These are phyloP conservation scores for Prunella vulgaris DNA, from an alignment of 257 asterid genomes.

Conservation along the genomic window DNA sequence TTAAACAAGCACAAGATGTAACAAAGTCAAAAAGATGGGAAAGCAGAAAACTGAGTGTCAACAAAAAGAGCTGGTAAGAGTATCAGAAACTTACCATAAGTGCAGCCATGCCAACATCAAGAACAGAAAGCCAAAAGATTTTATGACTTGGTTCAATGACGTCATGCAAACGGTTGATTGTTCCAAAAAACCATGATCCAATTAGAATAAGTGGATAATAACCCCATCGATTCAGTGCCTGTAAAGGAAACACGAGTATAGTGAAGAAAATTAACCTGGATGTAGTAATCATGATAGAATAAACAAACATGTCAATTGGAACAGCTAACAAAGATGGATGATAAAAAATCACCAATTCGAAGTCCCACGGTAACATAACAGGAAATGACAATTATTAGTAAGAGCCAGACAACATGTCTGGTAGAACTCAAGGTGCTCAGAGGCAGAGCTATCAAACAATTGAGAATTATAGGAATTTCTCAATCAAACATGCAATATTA, in stretches of 20 bases:
- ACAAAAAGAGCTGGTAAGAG: background rate
- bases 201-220: conserved; percentile 95
- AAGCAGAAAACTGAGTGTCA: background rate
- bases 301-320: background rate
- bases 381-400: background rate
- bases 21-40: conserved; percentile 1
- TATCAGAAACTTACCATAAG: conserved; percentile 59
- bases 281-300: conserved; percentile 1
- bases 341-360: background rate
- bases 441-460: background rate
- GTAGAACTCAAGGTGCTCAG: conserved; percentile 6
- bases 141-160: conserved; percentile 82
- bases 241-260: conserved; percentile 16
- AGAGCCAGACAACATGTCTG: background rate
- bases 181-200: conserved; percentile 96
- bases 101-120: conserved; percentile 96
- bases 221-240: conserved; percentile 97
- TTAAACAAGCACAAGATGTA: conserved; percentile 27
- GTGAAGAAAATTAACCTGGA: background rate
- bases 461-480: background rate
- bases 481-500: background rate
- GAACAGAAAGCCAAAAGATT: conserved; percentile 95
- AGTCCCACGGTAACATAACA: background rate
- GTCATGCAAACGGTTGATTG: conserved; percentile 93
- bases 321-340: background rate